Evolutionary conservation across 768 basidiomycete genomes (phyloP).

Genomic region (Naganishia vaughanmartiniae): DNA sequence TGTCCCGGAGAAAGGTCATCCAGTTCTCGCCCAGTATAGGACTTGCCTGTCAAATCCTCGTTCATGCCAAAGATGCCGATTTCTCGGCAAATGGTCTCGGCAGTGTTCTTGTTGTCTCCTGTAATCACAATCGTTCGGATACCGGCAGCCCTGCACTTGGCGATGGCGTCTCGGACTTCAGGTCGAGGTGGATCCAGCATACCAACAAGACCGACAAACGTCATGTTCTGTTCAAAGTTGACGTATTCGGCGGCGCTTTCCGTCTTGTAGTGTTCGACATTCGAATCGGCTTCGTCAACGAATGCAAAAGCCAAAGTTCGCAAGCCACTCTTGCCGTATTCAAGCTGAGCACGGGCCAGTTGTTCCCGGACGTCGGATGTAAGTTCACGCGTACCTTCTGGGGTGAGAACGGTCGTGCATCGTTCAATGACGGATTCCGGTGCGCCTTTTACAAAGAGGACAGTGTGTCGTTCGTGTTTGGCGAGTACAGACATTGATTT

Average conservation of each 20-base stretch:
- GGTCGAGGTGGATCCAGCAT: constrained; percentile 98
- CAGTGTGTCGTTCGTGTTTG: constrained; percentile 59
- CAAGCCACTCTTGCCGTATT: constrained; percentile 77
- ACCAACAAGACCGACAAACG: constrained; percentile 91
- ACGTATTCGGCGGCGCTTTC: constrained; percentile 76
- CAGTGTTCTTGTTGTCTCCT: constrained; percentile 95
- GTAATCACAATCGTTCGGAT: constrained; percentile 97
- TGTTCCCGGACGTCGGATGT: constrained; percentile 61
- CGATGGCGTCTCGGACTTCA: constrained; percentile 80
- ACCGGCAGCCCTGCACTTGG: constrained; percentile 85
- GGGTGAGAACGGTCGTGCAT: constrained; percentile 58
- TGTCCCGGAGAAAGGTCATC: constrained; percentile 75
- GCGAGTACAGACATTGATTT: constrained; percentile 99
- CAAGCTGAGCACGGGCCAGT: constrained; percentile 65
- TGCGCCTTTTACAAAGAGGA: constrained; percentile 90
- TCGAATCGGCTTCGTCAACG: constrained; percentile 69
- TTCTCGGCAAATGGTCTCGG: constrained; percentile 92
- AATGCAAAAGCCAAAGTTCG: constrained; percentile 90
- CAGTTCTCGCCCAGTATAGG: constrained; percentile 88
- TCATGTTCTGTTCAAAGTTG: constrained; percentile 84
- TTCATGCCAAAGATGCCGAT: constrained; percentile 86
- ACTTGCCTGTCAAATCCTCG: constrained; percentile 90
- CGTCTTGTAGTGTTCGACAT: constrained; percentile 76
- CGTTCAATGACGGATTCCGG: constrained; percentile 92
- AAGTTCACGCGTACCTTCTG: constrained; percentile 64